These are phyloP conservation scores for Aspergillus sp. DNA, from an alignment of 2,329 filamentous ascomycete genomes.

Conservation along the genomic window DNA sequence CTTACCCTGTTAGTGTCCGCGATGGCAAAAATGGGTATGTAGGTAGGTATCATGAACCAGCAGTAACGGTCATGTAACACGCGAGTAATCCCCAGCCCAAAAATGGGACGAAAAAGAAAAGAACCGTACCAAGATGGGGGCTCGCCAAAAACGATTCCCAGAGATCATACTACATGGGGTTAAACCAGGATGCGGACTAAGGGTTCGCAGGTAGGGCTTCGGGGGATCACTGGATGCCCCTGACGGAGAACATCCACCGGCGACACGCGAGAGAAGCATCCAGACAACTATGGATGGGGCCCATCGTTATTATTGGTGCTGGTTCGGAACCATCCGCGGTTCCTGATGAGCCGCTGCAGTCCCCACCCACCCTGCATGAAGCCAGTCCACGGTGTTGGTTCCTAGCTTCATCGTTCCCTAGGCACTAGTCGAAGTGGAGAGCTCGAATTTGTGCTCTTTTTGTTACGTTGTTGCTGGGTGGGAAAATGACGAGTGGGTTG, in stretches of 20 bases:
- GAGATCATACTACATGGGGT: background rate
- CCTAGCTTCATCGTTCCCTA: background rate
- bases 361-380: conserved; percentile 28
- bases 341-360: conserved; percentile 26
- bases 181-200: background rate
- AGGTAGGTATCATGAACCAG: background rate
- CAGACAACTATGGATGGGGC: conserved; percentile 12
- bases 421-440: background rate
- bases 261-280: conserved; percentile 21
- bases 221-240: background rate
- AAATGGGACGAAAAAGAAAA: background rate
- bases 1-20: background rate
- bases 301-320: conserved; percentile 11
- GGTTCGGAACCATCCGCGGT: conserved; percentile 33
- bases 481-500: background rate
- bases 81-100: background rate
- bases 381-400: conserved; percentile 24
- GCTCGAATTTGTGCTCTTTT: background rate
- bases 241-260: conserved; percentile 1
- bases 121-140: background rate
- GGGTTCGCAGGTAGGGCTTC: background rate
- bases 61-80: background rate
- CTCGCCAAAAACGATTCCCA: background rate
- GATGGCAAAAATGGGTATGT: background rate
- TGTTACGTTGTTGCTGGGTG: background rate